phyloP scores from a whole-genome alignment of 2,329 filamentous ascomycete genomes.

The Talaromyces funiculosus region DNA sequence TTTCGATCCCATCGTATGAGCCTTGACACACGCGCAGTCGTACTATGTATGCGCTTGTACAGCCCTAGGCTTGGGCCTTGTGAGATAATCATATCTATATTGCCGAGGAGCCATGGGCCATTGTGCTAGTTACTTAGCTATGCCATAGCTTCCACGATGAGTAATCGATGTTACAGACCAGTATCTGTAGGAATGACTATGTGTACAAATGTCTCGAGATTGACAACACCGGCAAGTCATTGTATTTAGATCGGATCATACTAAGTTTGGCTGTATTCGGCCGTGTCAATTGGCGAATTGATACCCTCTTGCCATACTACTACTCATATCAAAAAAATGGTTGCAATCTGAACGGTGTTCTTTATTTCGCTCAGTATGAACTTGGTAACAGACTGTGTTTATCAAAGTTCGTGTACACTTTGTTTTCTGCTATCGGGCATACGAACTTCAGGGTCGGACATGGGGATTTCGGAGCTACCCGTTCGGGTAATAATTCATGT shows the following conservation, averaged over 20 bases:
- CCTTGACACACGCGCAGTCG: background rate
- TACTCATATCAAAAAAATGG: background rate
- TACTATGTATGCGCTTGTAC: background rate
- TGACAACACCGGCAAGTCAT: background rate
- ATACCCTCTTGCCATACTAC: background rate
- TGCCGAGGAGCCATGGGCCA: no score
- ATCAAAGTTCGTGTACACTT: background rate
- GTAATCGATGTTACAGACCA: background rate
- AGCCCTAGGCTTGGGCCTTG: no score
- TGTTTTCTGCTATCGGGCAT: background rate
- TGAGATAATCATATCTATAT: no score
- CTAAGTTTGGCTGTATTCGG: background rate
- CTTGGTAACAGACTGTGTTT: background rate
- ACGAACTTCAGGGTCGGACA: background rate
- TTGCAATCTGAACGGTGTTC: background rate
- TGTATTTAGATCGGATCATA: background rate
- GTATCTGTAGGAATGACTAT: background rate
- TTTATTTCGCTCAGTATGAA: background rate
- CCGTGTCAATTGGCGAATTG: background rate
- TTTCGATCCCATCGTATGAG: background rate
- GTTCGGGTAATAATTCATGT: background rate
- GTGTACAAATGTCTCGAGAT: background rate
- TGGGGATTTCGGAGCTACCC: background rate
- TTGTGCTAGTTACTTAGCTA: no score
- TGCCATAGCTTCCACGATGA: background rate